Evolutionary conservation across 257 asterid genomes (phyloP).

Genomic region (Echites panduratus): DNA sequence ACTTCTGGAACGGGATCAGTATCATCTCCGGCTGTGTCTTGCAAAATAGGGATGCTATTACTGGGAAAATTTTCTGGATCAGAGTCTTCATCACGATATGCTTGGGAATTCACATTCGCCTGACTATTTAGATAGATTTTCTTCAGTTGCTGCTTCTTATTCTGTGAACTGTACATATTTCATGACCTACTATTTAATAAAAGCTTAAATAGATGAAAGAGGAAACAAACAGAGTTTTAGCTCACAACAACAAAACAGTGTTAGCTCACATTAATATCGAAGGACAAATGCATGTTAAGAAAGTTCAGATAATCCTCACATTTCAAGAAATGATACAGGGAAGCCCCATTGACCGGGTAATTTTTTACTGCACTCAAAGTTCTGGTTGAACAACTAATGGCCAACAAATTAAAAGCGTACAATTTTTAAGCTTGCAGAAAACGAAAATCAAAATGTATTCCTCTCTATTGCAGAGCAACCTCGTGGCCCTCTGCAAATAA

Average conservation of each 20-base stretch:
- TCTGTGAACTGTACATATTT: slow-evolving; percentile 53
- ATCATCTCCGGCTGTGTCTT: slow-evolving; percentile 24
- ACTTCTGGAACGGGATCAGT: slow-evolving; percentile 26
- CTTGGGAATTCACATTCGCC: slow-evolving; percentile 30
- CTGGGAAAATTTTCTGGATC: slow-evolving; percentile 28
- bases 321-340: too few species aligned
- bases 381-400: not conserved
- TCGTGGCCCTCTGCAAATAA: not conserved
- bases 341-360: too few species aligned
- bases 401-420: not conserved
- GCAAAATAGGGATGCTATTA: slow-evolving; percentile 24
- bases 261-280: not conserved
- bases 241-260: not conserved
- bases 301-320: too few species aligned
- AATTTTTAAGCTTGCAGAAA: not conserved
- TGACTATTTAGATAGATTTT: slow-evolving; percentile 41
- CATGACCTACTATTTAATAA: slow-evolving; percentile 11
- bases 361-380: not conserved
- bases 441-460: not conserved
- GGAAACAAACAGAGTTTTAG: too few species aligned
- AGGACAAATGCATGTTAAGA: not conserved
- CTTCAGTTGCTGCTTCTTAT: slow-evolving; percentile 57
- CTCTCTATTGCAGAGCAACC: not conserved
- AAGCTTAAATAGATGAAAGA: slow-evolving; percentile 9
- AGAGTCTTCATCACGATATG: slow-evolving; percentile 34